A percentile compares a stretch with the other conserved stretches of the same genome.
Evolutionary conservation across 306 rosid species (phyloP).

Genomic region (Betula pendula): DNA sequence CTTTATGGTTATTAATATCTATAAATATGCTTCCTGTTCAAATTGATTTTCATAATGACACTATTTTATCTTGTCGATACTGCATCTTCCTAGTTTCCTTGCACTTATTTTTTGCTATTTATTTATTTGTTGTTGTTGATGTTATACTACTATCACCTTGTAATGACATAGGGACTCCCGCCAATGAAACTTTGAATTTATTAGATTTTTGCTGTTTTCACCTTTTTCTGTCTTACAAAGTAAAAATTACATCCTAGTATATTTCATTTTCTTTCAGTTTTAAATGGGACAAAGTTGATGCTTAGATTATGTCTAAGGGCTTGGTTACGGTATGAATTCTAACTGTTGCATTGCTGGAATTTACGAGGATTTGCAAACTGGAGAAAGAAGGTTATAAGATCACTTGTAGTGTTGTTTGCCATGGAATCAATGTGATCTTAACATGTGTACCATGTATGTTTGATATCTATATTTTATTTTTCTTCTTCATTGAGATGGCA

Average conservation of each 20-base stretch:
- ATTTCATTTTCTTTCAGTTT: not conserved
- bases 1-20: constrained; percentile 12
- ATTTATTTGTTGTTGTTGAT: not conserved
- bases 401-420: not conserved
- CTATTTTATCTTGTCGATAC: constrained; percentile 5
- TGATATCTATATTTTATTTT: not conserved
- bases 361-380: constrained; percentile 6
- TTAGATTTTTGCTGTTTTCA: not conserved
- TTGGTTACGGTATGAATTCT: constrained; percentile 12
- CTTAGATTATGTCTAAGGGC: constrained; percentile 23
- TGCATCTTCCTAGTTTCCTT: not conserved
- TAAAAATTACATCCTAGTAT: not conserved
- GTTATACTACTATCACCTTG: not conserved
- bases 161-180: not conserved
- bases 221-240: not conserved
- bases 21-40: constrained; percentile 15
- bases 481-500: not conserved
- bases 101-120: not conserved
- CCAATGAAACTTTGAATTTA: not conserved
- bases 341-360: constrained; percentile 11
- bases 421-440: not conserved
- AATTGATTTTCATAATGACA: constrained; percentile 14
- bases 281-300: not conserved
- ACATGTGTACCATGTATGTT: not conserved
- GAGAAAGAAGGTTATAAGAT: constrained; percentile 7